These are phyloP conservation scores for Pleurotus platypus DNA, from an alignment of 768 basidiomycete genomes.

Conservation along the genomic window DNA sequence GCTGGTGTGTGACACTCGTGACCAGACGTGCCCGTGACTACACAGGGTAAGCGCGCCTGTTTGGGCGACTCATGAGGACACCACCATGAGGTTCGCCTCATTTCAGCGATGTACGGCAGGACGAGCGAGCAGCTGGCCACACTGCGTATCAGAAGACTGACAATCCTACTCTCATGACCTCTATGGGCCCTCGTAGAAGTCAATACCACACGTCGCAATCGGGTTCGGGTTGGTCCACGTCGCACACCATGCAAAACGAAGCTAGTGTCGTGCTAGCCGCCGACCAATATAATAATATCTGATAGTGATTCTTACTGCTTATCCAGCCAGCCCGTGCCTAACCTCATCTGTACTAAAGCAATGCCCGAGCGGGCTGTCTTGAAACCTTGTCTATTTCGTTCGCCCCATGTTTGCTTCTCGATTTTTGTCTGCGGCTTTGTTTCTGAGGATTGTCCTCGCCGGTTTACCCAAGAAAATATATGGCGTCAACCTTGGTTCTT, in stretches of 20 bases:
- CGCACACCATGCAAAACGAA: not conserved
- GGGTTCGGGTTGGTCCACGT: conserved; percentile 3
- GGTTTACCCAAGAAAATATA: conserved; percentile 23
- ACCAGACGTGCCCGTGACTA: no score
- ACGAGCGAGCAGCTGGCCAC: not conserved
- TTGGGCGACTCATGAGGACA: no score
- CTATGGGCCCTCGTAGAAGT: not conserved
- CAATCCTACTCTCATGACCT: not conserved
- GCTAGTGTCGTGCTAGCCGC: not conserved
- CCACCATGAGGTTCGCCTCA: no score
- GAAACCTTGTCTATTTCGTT: no score
- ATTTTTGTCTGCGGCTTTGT: not conserved
- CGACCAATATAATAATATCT: no score
- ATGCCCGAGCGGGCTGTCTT: no score
- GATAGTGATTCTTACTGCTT: no score
- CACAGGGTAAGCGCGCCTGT: no score
- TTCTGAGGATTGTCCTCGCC: conserved; percentile 13
- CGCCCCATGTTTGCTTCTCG: not conserved
- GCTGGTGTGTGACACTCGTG: no score
- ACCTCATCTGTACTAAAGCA: no score
- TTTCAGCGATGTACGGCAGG: not conserved
- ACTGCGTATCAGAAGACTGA: not conserved
- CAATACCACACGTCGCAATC: not conserved
- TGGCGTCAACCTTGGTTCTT: conserved; percentile 71
- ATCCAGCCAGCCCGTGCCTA: no score